A percentile compares a stretch with the other conserved stretches of the same genome.
Evolutionary conservation across 805 yeast genomes (phyloP).

Genomic region (Kodamaea restingae): DNA sequence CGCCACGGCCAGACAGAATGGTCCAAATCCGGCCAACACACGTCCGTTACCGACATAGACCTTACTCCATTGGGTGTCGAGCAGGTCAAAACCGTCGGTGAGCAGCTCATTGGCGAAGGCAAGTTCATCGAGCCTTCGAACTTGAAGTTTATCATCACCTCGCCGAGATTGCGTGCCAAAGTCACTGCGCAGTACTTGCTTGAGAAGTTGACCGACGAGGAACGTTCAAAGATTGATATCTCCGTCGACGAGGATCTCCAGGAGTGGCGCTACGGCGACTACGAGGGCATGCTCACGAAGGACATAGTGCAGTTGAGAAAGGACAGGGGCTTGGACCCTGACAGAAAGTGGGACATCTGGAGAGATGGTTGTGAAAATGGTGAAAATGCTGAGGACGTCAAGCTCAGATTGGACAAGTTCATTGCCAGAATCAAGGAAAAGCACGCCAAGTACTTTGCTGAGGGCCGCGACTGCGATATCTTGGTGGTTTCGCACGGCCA

Average conservation of each 20-base stretch:
- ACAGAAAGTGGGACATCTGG: conserved; percentile 78
- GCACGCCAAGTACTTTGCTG: conserved; percentile 52
- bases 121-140: conserved; percentile 56
- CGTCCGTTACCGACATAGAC: conserved; percentile 78
- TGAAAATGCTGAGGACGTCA: conserved; percentile 64
- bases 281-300: conserved; percentile 75
- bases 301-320: conserved; percentile 62
- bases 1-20: conserved; percentile 94
- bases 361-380: conserved; percentile 91
- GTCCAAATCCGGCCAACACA: conserved; percentile 92
- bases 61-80: conserved; percentile 73
- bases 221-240: conserved; percentile 39
- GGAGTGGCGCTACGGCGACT: conserved; percentile 97
- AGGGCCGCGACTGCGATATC: conserved; percentile 60
- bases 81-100: conserved; percentile 74
- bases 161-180: conserved; percentile 79
- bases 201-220: conserved; percentile 42
- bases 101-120: conserved; percentile 55
- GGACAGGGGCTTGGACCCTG: conserved; percentile 48
- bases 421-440: conserved; percentile 60
- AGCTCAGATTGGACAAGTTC: conserved; percentile 64
- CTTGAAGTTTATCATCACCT: conserved; percentile 63
- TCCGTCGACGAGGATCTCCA: conserved; percentile 62
- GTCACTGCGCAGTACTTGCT: conserved; percentile 68
- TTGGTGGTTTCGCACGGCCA: conserved; percentile 92